A percentile compares a stretch with the other conserved stretches of the same genome.
These are phyloP conservation scores for Diplocarpon mali DNA, from an alignment of 2,329 filamentous ascomycete genomes.

Conservation along the genomic window DNA sequence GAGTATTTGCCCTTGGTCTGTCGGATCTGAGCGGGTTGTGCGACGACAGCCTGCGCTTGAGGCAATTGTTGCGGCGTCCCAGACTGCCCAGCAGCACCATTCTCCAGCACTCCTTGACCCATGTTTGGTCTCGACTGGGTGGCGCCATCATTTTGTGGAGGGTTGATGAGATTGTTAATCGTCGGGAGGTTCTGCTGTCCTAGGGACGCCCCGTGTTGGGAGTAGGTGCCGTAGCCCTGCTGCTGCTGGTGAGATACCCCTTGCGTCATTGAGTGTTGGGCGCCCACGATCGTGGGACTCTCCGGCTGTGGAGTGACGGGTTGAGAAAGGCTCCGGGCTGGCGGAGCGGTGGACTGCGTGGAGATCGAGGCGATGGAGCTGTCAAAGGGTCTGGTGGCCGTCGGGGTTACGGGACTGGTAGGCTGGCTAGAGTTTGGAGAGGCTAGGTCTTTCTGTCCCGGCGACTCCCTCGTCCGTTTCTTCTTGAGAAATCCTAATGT, in stretches of 20 bases:
- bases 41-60: conserved; percentile 5
- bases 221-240: conserved; percentile 19
- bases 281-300: conserved; percentile 22
- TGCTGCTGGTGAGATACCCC: conserved; percentile 27
- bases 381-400: conserved; percentile 39
- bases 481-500: conserved; percentile 94
- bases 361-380: conserved; percentile 30
- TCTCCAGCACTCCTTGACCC: conserved; percentile 7
- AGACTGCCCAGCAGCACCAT: conserved; percentile 4
- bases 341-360: conserved; percentile 27
- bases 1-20: conserved; percentile 97
- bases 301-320: conserved; percentile 20
- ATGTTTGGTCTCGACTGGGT: conserved; percentile 25
- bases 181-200: conserved; percentile 57
- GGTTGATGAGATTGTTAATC: conserved; percentile 76
- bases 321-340: conserved; percentile 22
- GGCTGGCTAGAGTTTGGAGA: conserved; percentile 57
- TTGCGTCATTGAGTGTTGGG: conserved; percentile 26
- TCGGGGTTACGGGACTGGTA: conserved; percentile 51
- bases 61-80: conserved; percentile 5
- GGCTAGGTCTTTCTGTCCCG: conserved; percentile 52
- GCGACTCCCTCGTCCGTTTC: conserved; percentile 91
- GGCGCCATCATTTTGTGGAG: conserved; percentile 40
- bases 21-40: conserved; percentile 32
- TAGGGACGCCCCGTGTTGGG: conserved; percentile 21